Conservation (phyloP, 441 rosid species). For the Capsella rubella region DNA sequence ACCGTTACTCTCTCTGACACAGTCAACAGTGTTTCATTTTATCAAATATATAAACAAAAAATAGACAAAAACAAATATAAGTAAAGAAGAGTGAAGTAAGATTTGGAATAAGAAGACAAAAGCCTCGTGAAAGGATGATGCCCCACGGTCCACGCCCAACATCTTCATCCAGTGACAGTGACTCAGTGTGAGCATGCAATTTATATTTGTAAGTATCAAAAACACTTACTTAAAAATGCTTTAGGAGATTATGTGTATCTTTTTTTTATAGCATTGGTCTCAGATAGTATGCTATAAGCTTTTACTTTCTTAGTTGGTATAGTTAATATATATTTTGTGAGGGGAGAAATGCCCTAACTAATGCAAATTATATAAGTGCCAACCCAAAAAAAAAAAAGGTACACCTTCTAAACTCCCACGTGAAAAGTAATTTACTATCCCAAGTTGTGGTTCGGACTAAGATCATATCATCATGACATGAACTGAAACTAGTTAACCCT, state of each 20-base stretch:
- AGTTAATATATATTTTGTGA: not conserved
- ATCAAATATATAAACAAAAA: conserved; percentile 17
- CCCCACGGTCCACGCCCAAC: conserved; percentile 45
- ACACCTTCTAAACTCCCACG: not conserved
- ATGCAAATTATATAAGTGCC: not conserved
- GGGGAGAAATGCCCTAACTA: not conserved
- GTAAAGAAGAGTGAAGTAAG: conserved; percentile 24
- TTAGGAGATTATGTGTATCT: not conserved
- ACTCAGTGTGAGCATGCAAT: conserved; percentile 38
- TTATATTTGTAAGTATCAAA: not conserved
- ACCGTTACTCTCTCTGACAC: conserved; percentile 44
- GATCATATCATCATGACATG: conserved; percentile 15
- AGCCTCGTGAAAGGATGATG: conserved; percentile 39
- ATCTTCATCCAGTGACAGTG: conserved; percentile 33
- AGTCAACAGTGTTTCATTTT: conserved; percentile 30
- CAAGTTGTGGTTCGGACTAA: not conserved
- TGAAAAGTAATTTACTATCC: conserved; percentile 2
- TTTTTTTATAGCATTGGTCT: not conserved
- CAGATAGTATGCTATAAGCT: not conserved
- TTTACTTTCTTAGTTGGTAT: not conserved
- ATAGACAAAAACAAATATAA: conserved; percentile 12
- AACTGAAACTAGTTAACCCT: not conserved
- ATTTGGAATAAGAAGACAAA: conserved; percentile 23
- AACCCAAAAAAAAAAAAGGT: not conserved
- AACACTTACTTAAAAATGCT: not conserved